These are phyloP conservation scores for Paraurostyla sp. DNA, from an alignment of 73 alveolate genomes.

Conservation along the genomic window DNA sequence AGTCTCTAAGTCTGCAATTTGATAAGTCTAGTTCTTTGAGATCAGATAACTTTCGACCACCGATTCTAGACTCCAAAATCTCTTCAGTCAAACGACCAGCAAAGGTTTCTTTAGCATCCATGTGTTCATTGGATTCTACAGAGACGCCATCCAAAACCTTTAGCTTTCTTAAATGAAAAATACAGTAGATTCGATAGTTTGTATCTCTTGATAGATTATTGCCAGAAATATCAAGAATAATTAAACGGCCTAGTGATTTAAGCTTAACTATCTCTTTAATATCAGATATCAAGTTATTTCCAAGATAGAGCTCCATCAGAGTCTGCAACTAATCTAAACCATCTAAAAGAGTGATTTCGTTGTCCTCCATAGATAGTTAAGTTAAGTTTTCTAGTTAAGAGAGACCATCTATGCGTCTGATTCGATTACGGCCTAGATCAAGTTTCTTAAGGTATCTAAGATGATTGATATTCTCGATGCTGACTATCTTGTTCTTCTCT, in stretches of 20 bases:
- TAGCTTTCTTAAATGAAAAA: conserved; percentile 84
- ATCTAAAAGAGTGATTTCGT: conserved; percentile 85
- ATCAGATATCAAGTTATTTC: conserved; percentile 89
- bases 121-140: conserved; percentile 80
- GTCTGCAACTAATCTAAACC: conserved; percentile 87
- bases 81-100: conserved; percentile 92
- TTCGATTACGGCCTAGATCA: conserved; percentile 88
- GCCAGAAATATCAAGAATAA: conserved; percentile 90
- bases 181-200: conserved; percentile 79
- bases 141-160: conserved; percentile 91
- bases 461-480: conserved; percentile 83
- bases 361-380: conserved; percentile 93
- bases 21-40: conserved; percentile 80
- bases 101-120: conserved; percentile 86
- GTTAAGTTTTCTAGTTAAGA: conserved; percentile 85
- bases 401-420: conserved; percentile 86
- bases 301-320: conserved; percentile 96
- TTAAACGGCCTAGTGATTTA: conserved; percentile 80
- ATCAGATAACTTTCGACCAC: conserved; percentile 73
- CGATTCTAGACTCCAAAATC: conserved; percentile 78
- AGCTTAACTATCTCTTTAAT: conserved; percentile 77
- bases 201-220: conserved; percentile 80
- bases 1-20: conserved; percentile 83
- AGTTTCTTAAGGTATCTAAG: conserved; percentile 86
- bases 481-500: conserved; percentile 89